Evolutionary conservation across 1,139 yeast genomes (phyloP), one percentile per base, ranked within the genome.

Genomic region (Lodderomyces theae): DNA sequence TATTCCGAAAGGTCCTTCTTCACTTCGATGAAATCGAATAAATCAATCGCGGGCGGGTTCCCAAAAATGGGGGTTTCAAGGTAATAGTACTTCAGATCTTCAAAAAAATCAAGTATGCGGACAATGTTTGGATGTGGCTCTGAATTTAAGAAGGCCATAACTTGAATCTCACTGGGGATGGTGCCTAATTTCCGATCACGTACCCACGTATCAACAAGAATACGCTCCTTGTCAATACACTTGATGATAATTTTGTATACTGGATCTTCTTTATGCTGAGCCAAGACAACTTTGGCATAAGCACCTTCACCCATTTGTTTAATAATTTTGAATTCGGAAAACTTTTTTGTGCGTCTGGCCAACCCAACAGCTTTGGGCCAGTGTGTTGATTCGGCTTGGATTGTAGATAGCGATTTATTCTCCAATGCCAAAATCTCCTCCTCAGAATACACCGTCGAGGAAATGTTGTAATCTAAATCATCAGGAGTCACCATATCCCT

Each of bases 121-220:
- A 89, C 77, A 38, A 90, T 86, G 58, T 88, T 89, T 6, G 90
- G 92, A 60, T 92, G 97, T 1, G 90, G 92, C 47, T 79, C 79
- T 40, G 73, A 68, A 54, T 80, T 81, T 45, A 92, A 67, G 16
- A 82, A 81, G 22, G 92, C 82, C 88, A 92, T 82, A 37, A 92
- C 84, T 59, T 89, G 95, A 52, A 92, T 92, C 60, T 92, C 98
- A 13, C 92, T 82, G 0, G 98, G 97, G 24, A 92, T 86, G 0
- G 96, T 90, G 4, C 98, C 98, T 33, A 90, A 67, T 47, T 77
- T 78, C 17, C 96, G 76, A 60, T 92, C 97, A 42, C 97, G 72
- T 2, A 89, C 95, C 98, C 98, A 92, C 0, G 97, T 88, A 60
- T 92, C 98, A 7, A 92, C 97, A 54, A 92, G 69, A 51, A 92